Conservation (phyloP, 2,329 filamentous ascomycete genomes). For the Cercospora citrullina region DNA sequence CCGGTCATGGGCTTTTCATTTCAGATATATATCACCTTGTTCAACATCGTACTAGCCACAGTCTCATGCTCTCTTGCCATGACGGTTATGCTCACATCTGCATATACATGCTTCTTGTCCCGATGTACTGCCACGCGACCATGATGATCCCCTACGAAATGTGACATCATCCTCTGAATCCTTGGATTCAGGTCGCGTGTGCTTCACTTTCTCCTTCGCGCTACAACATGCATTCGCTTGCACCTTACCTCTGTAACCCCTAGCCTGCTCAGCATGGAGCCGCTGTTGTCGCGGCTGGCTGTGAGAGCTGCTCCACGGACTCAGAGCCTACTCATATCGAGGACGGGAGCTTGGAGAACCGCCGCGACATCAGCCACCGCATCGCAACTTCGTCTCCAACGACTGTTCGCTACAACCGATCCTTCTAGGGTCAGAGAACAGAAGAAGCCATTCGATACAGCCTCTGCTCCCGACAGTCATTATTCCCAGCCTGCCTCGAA, state of each 20-base stretch:
- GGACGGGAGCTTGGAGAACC: slow-evolving; percentile 20
- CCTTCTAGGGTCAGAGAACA: slow-evolving; percentile 18
- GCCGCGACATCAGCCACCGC: slow-evolving; percentile 12
- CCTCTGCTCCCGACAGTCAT: slow-evolving; percentile 32
- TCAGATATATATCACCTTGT: neutral
- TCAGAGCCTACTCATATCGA: neutral
- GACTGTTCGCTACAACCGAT: slow-evolving; percentile 16
- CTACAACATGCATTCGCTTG: neutral
- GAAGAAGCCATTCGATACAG: slow-evolving; percentile 26
- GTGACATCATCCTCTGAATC: slow-evolving; percentile 1
- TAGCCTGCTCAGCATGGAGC: slow-evolving; percentile 28
- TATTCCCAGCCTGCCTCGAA: slow-evolving; percentile 41
- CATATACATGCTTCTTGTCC: slow-evolving; percentile 1
- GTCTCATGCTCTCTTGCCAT: neutral
- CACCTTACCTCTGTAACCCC: neutral
- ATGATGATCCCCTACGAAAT: neutral
- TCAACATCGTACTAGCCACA: neutral
- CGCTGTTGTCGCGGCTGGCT: slow-evolving; percentile 32
- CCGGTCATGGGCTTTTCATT: neutral
- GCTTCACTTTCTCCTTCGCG: neutral
- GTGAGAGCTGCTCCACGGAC: slow-evolving; percentile 30
- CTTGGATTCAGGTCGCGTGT: neutral
- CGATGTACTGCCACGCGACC: neutral
- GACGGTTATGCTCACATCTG: neutral
- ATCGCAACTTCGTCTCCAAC: slow-evolving; percentile 9